Evolutionary conservation across 2,329 filamentous ascomycete species (phyloP), one percentile per base, ranked within the genome.

Genomic region (Colletotrichum karsti): DNA sequence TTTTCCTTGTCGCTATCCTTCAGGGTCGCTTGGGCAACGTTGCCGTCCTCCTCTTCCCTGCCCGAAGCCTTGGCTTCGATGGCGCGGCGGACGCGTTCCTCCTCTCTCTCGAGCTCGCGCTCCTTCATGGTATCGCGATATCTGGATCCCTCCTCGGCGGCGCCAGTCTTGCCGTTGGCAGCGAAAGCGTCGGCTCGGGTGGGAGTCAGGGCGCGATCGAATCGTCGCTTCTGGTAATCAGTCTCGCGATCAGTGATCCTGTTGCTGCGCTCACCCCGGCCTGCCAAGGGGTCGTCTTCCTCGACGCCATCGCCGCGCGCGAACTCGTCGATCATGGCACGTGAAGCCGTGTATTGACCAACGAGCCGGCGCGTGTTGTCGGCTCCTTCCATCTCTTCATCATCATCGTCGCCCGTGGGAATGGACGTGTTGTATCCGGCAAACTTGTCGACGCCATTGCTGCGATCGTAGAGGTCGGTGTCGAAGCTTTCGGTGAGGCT

Each of bases 171-270:
- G 70, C 89, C 84, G 76, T 95, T 93, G 71, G 91, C 89, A 26
- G 93, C 92, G 76, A 97, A 97, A 1, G 94, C 91, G 77, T 97
- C 94, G 69, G 91, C 93, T 75, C 94, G 91, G 8, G 93, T 94
- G 5, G 95, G 94, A 22, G 94, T 96, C 70, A 98, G 85, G 58
- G 89, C 91, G 69, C 96, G 94, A 78, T 97, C 91, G 79, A 97
- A 97, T 67, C 95, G 91, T 72, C 95, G 93, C 82, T 97, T 97
- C 82, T 99, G 97, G 78, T 99, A 99, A 77, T 98, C 95, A 71
- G 94, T 97, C 84, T 98, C 95, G 75, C 96, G 92, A 77, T 97
- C 95, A 69, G 91, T 87, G 76, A 99, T 98, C 74, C 95, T 91
- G 65, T 92, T 94, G 78, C 94, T 93, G 82, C 95, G 93, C 84